phyloP scores from a whole-genome alignment of 2,329 filamentous ascomycete genomes.

The Aspergillus calidoustus region DNA sequence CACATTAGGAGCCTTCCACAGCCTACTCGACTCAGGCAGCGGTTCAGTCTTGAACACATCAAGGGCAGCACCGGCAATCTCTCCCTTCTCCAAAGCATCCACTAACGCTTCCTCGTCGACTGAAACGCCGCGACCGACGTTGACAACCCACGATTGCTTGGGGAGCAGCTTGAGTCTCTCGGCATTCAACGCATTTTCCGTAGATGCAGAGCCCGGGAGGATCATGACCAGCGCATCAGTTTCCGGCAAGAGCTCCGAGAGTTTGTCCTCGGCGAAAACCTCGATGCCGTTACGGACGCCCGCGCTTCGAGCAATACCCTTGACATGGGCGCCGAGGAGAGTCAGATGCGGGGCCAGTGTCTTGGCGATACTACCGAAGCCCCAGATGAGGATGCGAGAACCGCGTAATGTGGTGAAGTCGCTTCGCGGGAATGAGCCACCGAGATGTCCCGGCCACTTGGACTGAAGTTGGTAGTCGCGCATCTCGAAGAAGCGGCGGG shows the following conservation, averaged over 20 bases:
- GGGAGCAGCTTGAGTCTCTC: neutral
- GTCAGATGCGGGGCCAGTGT: neutral
- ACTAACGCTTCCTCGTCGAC: neutral
- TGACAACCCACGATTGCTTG: neutral
- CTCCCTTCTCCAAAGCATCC: neutral
- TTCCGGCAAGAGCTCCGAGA: neutral
- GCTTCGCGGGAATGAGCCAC: neutral
- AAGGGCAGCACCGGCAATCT: neutral
- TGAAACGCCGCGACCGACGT: neutral
- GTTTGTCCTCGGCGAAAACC: neutral
- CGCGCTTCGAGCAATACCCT: neutral
- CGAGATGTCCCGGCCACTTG: neutral
- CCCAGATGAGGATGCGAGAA: neutral
- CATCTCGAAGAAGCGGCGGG: conserved; percentile 1
- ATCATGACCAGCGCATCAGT: neutral
- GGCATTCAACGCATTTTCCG: neutral
- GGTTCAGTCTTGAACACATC: neutral
- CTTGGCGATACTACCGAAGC: neutral
- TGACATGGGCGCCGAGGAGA: neutral
- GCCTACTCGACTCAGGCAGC: neutral
- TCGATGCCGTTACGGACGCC: neutral
- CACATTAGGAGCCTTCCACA: neutral
- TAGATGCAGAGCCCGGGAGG: neutral
- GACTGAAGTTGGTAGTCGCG: conserved; percentile 1
- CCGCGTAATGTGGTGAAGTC: neutral